Evolutionary conservation across 2,329 filamentous ascomycete species (phyloP), one percentile per base, ranked within the genome.

Genomic region (Botrytis aclada): DNA sequence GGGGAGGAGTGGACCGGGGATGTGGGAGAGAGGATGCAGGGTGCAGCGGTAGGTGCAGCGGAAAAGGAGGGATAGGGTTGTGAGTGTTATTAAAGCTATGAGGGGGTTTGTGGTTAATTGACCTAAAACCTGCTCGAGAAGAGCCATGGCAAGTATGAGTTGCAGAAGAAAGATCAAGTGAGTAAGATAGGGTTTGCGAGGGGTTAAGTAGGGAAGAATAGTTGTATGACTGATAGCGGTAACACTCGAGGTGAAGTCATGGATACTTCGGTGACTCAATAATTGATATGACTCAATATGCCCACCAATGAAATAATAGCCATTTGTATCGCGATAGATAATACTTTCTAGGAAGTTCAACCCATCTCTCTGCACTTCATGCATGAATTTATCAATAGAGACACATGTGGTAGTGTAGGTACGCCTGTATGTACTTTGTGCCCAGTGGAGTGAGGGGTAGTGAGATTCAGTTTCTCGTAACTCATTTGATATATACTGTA

Each of bases 1-100:
- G 16, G 79, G 77, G 0, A 81, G 62, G 5, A 80, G 75, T 22
- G 83, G 83, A 0, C 83, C 83, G 2, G 83, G 83, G 14, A 83
- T 78, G 47, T 79, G 79, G 14, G 81, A 77, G 54, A 84, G 77
- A n/a, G 83, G 82, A 70, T 84, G 83, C 51, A 83, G 76, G 70
- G 77, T 80, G 32, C 83, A 62, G 34, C 80, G 77, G 76, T 84
- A 83, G 63, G 82, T 73, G 41, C n/a, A 73, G 32, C 60, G 70
- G 25, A 66, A 61, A 22, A 79, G 34, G 41, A 79, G 39, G 60
- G 78, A 64, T 1, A 70, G 39, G 20, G 29, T 66, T 47, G 74
- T 64, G 10, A 75, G 56, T 32, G 65, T 43, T 60, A 76, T 29
- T 18, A 75, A 39, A 22, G 65, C 47, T 18, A 58, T 45, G 39